Evolutionary conservation across 352 stramenopile species (phyloP), one percentile per base, ranked within the genome.

Genomic region (Aphanomyces astaci): DNA sequence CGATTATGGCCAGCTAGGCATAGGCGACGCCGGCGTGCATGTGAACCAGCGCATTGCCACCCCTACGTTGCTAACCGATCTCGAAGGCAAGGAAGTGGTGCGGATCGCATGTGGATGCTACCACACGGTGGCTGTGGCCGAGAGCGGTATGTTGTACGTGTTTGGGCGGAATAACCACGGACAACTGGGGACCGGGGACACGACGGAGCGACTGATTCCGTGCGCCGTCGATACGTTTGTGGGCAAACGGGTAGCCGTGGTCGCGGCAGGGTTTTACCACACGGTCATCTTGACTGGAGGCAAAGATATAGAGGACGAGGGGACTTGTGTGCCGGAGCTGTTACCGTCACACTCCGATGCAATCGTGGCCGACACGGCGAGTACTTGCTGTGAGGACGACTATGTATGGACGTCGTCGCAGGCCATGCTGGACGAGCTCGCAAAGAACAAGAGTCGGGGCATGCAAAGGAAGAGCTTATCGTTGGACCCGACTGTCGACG

Each of bases 141-240:
- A 96, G 11, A 96, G 87, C n/a, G 88, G 89, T 11, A 76, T 96
- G 39, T 65, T 98, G 36, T 98, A 92, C 66, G 92, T 97, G 0
- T 98, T 96, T 75, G 92, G 92, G 4, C 74, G 90, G n/a, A 97
- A 98, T 65, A 97, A 97, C 56, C 92, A 98, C 49, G 93, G 93
- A 0, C 92, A 98, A 73, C 71, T 98, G 1, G 92, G 90, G 5
- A 97, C 88, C 0, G 90, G 90, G 0, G 92, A 98, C 60, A 92
- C 85, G 0, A 92, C 77, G 25, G 92, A 97, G 70, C 83, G 88
- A 2, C 30, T 96, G 17, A 90, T 81, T 66, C 91, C 91, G 0
- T 92, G 84, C 27, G 79, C 88, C 9, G 84, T 98, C 39, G 88
- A 96, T 60, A 80, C 89, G 30, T 98, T 98, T 70, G 72, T 95